Percentiles rank a stretch among this genome's conserved stretches.
These are phyloP conservation scores for Metschnikowia kunwiensis DNA, from an alignment of 805 yeast species.

Conservation along the genomic window DNA sequence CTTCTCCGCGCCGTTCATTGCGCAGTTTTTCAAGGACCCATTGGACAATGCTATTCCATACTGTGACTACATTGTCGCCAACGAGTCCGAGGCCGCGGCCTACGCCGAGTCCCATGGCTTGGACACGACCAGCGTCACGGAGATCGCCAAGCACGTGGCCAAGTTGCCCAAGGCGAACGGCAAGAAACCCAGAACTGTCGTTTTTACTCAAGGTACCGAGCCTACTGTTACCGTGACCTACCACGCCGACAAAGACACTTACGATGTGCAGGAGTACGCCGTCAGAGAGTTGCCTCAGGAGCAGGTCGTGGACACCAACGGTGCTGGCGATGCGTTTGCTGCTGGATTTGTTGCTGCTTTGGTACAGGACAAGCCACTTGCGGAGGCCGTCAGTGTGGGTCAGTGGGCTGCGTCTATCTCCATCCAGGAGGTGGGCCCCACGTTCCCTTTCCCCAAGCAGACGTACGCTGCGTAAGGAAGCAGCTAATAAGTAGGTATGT, in stretches of 20 bases:
- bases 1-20: slow-evolving; percentile 95
- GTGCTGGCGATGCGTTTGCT: slow-evolving; percentile 99
- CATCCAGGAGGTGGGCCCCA: slow-evolving; percentile 91
- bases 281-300: slow-evolving; percentile 69
- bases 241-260: slow-evolving; percentile 45
- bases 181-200: slow-evolving; percentile 72
- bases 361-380: slow-evolving; percentile 65
- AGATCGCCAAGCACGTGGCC: slow-evolving; percentile 82
- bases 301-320: slow-evolving; percentile 87
- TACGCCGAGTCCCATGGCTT: slow-evolving; percentile 84
- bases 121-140: slow-evolving; percentile 56
- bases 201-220: slow-evolving; percentile 93
- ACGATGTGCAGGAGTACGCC: slow-evolving; percentile 50
- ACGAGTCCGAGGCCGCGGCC: slow-evolving; percentile 95
- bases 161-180: slow-evolving; percentile 70
- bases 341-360: slow-evolving; percentile 92
- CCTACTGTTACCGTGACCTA: slow-evolving; percentile 78
- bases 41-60: slow-evolving; percentile 77
- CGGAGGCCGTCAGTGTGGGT: slow-evolving; percentile 70
- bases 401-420: slow-evolving; percentile 96
- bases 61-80: slow-evolving; percentile 89
- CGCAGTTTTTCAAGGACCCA: slow-evolving; percentile 92
- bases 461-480: slow-evolving; percentile 32
- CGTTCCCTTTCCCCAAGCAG: slow-evolving; percentile 80
- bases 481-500: not conserved